phyloP scores from a whole-genome alignment of 2,329 filamentous ascomycete species.

The Corinectria fuckeliana region DNA sequence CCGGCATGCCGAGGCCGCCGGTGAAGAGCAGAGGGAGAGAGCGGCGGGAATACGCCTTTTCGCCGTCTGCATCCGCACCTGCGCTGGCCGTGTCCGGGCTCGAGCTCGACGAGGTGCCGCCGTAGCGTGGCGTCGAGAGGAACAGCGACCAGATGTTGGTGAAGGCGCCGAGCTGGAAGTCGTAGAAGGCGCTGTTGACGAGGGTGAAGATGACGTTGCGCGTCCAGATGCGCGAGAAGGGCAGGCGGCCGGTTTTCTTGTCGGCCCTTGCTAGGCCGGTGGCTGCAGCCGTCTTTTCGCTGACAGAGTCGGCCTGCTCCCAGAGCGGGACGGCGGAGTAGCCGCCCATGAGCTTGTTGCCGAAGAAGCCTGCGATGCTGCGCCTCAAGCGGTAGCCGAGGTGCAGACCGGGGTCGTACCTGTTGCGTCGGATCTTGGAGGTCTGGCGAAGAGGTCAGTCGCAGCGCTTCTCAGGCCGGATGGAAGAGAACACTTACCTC shows the following conservation, averaged over 20 bases:
- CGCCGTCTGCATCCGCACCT: too few species aligned
- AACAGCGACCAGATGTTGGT: conserved; percentile 74
- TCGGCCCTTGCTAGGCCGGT: conserved; percentile 11
- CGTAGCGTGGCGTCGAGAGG: conserved; percentile 67
- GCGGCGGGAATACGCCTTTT: conserved; percentile 37
- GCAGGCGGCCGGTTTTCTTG: conserved; percentile 36
- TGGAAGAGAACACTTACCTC: conserved; percentile 56
- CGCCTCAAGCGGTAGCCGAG: conserved; percentile 43
- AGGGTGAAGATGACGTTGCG: conserved; percentile 60
- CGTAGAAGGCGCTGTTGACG: conserved; percentile 70
- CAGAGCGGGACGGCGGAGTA: conserved; percentile 41
- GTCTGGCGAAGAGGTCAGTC: conserved; percentile 45
- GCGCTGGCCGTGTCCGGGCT: conserved; percentile 39
- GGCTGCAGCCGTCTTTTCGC: conserved; percentile 14
- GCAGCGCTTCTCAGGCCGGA: not conserved
- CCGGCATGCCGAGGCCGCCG: conserved; percentile 71
- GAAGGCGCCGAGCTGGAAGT: conserved; percentile 74
- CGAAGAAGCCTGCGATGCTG: conserved; percentile 39
- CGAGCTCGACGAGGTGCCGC: conserved; percentile 40
- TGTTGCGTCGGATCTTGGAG: conserved; percentile 51
- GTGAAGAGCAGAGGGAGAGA: conserved; percentile 61
- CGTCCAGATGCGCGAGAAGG: conserved; percentile 54
- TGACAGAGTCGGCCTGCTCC: conserved; percentile 14
- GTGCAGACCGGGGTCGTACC: conserved; percentile 53
- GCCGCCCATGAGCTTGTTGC: conserved; percentile 37